phyloP scores from a whole-genome alignment of 352 stramenopile species.

The Globisporangium takayamanum region DNA sequence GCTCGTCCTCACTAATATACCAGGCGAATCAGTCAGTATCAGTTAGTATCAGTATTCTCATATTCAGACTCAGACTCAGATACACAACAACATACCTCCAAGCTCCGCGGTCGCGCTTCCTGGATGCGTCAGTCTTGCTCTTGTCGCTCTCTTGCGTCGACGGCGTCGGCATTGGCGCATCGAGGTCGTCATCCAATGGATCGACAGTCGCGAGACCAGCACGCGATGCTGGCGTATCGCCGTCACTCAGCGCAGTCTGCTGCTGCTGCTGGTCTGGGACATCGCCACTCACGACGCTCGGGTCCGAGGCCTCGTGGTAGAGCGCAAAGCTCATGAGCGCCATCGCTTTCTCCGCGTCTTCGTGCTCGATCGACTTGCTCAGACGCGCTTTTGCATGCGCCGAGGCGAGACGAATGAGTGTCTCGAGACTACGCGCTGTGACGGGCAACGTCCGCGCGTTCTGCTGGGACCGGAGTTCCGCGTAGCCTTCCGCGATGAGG shows the following conservation, averaged over 20 bases:
- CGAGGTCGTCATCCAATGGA: slow-evolving; percentile 17
- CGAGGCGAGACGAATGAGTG: slow-evolving; percentile 97
- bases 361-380: slow-evolving; percentile 79
- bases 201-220: slow-evolving; percentile 6
- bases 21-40: background rate
- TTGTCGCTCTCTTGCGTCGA: slow-evolving; percentile 18
- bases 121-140: slow-evolving; percentile 15
- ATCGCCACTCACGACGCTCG: slow-evolving; percentile 5
- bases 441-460: slow-evolving; percentile 92
- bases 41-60: background rate
- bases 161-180: slow-evolving; percentile 11
- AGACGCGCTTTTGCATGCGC: slow-evolving; percentile 96
- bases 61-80: background rate
- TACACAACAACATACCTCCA: slow-evolving; percentile 48
- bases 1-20: slow-evolving; percentile 31
- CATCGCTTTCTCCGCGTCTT: slow-evolving; percentile 89
- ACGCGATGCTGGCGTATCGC: background rate
- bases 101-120: slow-evolving; percentile 57
- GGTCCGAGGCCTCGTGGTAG: slow-evolving; percentile 91
- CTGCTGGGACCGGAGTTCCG: slow-evolving; percentile 95
- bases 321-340: slow-evolving; percentile 97
- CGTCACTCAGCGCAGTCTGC: background rate
- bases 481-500: slow-evolving; percentile 96
- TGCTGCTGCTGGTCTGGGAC: slow-evolving; percentile 8
- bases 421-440: slow-evolving; percentile 98